Evolutionary conservation across 257 asterid species (phyloP), one percentile per base, ranked within the genome.

Genomic region (Buddleja alternifolia): DNA sequence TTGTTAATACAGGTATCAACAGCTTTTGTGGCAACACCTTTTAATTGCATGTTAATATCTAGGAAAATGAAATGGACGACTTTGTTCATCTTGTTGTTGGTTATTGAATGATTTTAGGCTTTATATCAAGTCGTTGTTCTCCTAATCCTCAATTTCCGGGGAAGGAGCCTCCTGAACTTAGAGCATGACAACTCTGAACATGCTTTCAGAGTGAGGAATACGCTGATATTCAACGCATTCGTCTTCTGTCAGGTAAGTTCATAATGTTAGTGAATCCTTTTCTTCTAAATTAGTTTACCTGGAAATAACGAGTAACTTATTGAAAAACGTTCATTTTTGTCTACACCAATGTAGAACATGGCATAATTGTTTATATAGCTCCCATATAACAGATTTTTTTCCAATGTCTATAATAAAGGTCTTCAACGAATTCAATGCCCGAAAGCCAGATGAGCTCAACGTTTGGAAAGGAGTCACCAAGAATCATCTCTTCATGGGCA

Each of bases 381-480:
- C 24, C 62, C 63, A 60, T 15, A 20, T 20, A 61, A 42, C 48
- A 15, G 21, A 61, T 56, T 55, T 59, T 34, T 46, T 51, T 57
- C 40, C 14, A 39, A 66, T 77, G n/a, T 69, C 20, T 61, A 56
- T 56, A 36, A 59, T 52, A 17, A 80, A 93, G 98, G 56, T 88
- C n/a, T 93, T 93, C 71, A 93, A 93, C 69, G 96, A 85, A 71
- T 87, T 93, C 39, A 93, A 93, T 80, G 93, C 97, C 71, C 89
- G 98, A 46, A 90, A 93, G 70, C 97, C 98, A 0, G 97, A 93
- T 57, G 88, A 93, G 82, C 70, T 88, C 7, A 93, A 93, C 77
- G 90, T 88, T 10, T 93, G 85, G 75, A 74, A 71, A 71, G 97
- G 97, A 51, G 96, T 93, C 29, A 81, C 88, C 47, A 86, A 45